These are phyloP conservation scores for Aspergillus puulaauensis DNA, from an alignment of 2,329 filamentous ascomycete species.

Conservation along the genomic window DNA sequence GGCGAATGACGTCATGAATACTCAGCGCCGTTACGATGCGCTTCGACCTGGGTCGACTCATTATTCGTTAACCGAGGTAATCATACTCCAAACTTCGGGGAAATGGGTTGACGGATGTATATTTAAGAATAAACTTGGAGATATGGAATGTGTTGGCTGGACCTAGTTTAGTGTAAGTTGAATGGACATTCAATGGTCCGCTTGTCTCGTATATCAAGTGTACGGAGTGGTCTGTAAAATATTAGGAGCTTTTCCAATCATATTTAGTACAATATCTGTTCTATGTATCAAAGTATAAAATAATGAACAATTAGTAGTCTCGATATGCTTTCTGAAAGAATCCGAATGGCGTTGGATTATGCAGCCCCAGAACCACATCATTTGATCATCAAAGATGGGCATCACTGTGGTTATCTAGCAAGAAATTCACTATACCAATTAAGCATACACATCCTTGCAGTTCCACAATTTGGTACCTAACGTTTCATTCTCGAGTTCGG, in stretches of 20 bases:
- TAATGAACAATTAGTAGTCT: too few species aligned
- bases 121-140: not conserved
- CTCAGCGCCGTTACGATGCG: not conserved
- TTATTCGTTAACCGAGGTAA: not conserved
- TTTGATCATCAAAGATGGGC: too few species aligned
- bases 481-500: too few species aligned
- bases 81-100: not conserved
- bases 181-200: not conserved
- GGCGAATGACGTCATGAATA: constrained; percentile 14
- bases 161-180: not conserved
- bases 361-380: too few species aligned
- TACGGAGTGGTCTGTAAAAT: not conserved
- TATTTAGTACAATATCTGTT: not conserved
- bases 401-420: too few species aligned
- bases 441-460: too few species aligned
- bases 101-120: not conserved
- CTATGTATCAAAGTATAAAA: too few species aligned
- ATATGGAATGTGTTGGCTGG: not conserved
- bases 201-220: not conserved
- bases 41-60: not conserved
- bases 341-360: too few species aligned
- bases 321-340: too few species aligned
- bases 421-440: too few species aligned
- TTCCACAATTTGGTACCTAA: too few species aligned
- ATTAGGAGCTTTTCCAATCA: not conserved